phyloP scores from a whole-genome alignment of 1,139 yeast species.

The Debaryomycetaceae sp. region DNA sequence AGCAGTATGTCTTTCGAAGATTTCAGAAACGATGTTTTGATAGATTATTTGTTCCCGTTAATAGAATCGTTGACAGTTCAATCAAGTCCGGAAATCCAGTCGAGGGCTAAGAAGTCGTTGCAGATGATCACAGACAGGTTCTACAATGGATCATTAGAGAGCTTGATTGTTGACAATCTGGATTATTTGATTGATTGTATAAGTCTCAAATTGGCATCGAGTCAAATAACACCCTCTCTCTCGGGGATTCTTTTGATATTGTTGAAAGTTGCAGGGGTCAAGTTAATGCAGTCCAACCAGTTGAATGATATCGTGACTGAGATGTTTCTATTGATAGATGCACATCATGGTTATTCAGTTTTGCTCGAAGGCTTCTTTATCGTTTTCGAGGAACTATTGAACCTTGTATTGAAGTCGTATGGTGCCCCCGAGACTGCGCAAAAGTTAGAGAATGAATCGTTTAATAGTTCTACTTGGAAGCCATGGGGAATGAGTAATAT shows the following conservation, averaged over 20 bases:
- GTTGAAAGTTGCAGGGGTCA: slow-evolving; percentile 65
- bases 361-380: slow-evolving; percentile 73
- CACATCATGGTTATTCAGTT: slow-evolving; percentile 75
- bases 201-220: slow-evolving; percentile 63
- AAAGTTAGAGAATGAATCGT: slow-evolving; percentile 6
- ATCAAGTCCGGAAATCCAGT: slow-evolving; percentile 25
- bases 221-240: slow-evolving; percentile 64
- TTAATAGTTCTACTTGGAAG: slow-evolving; percentile 24
- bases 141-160: slow-evolving; percentile 54
- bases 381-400: slow-evolving; percentile 63
- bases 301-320: slow-evolving; percentile 71
- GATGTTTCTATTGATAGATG: slow-evolving; percentile 72
- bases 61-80: slow-evolving; percentile 34
- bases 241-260: slow-evolving; percentile 68
- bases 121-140: slow-evolving; percentile 46
- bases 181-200: slow-evolving; percentile 80
- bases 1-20: slow-evolving; percentile 20
- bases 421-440: slow-evolving; percentile 9
- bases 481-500: slow-evolving; percentile 56
- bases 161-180: slow-evolving; percentile 59
- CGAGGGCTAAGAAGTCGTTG: slow-evolving; percentile 26
- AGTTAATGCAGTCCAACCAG: slow-evolving; percentile 51
- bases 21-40: slow-evolving; percentile 29
- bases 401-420: slow-evolving; percentile 47
- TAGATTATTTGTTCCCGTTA: slow-evolving; percentile 30